Conservation (phyloP, 2,329 filamentous ascomycete genomes). For the Thielaviopsis cerberus region DNA sequence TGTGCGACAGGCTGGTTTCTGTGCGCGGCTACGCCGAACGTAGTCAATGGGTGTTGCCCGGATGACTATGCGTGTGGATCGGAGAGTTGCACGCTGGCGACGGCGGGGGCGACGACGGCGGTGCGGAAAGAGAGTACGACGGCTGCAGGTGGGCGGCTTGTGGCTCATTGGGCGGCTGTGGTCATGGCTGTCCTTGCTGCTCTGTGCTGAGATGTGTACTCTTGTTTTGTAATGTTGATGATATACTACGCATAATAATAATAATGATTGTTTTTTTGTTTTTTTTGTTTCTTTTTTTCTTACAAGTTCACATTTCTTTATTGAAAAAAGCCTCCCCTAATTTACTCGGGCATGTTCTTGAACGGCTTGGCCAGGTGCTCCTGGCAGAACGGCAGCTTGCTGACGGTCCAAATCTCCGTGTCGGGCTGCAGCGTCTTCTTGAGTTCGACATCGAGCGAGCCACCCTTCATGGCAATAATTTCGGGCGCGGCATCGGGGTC, state of each 20-base stretch:
- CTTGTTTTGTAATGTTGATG: not conserved
- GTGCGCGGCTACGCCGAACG: conserved; percentile 35
- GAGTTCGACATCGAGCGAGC: conserved; percentile 42
- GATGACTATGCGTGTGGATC: conserved; percentile 54
- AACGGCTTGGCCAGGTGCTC: conserved; percentile 46
- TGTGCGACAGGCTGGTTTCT: conserved; percentile 73
- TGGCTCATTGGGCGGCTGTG: not conserved
- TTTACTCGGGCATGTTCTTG: conserved; percentile 42
- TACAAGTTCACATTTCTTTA: not conserved
- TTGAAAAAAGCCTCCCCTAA: no score
- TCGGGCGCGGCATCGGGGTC: conserved; percentile 51
- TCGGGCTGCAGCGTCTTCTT: conserved; percentile 52
- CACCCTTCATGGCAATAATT: conserved; percentile 52
- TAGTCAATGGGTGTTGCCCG: conserved; percentile 69
- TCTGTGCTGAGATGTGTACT: not conserved
- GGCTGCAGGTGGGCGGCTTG: conserved; percentile 2
- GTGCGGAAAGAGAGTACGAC: conserved; percentile 35
- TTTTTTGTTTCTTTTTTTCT: not conserved
- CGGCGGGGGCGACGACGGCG: conserved; percentile 34
- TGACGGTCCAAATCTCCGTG: conserved; percentile 50
- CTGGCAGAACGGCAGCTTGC: conserved; percentile 53
- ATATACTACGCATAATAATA: not conserved
- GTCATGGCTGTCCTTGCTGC: not conserved
- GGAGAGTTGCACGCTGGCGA: conserved; percentile 46
- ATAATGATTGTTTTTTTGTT: not conserved